phyloP scores from a whole-genome alignment of 768 basidiomycete species.

The Leccinum aurantiacum region DNA sequence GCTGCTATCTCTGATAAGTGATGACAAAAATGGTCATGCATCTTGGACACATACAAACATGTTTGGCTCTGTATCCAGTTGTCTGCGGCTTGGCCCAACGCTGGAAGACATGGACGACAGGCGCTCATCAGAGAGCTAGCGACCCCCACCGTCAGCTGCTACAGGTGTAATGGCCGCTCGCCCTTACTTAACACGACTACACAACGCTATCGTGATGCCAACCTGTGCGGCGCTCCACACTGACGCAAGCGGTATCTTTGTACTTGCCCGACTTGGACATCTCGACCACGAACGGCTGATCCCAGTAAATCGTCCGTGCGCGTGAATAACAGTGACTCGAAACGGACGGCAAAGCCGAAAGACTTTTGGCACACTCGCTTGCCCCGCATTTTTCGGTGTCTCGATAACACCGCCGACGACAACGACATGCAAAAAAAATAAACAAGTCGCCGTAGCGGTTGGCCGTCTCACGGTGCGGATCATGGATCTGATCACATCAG shows the following conservation, averaged over 20 bases:
- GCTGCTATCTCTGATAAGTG: neutral
- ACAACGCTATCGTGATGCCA: neutral
- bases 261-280: neutral
- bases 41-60: neutral
- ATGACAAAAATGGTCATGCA: neutral
- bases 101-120: neutral
- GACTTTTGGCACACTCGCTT: neutral
- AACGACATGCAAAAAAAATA: neutral
- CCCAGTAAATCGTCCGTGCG: neutral
- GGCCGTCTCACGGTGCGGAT: neutral
- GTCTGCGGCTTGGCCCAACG: neutral
- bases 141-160: neutral
- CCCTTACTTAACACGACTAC: neutral
- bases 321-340: neutral
- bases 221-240: slow-evolving; percentile 1
- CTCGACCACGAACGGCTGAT: neutral
- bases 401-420: neutral
- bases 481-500: neutral
- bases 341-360: neutral
- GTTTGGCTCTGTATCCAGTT: neutral
- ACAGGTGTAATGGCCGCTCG: neutral
- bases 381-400: too few relatives aligned
- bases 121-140: neutral
- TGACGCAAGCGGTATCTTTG: neutral
- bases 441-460: neutral